phyloP scores from a whole-genome alignment of 176 grass and related monocot species.

The Ensete glaucum region DNA sequence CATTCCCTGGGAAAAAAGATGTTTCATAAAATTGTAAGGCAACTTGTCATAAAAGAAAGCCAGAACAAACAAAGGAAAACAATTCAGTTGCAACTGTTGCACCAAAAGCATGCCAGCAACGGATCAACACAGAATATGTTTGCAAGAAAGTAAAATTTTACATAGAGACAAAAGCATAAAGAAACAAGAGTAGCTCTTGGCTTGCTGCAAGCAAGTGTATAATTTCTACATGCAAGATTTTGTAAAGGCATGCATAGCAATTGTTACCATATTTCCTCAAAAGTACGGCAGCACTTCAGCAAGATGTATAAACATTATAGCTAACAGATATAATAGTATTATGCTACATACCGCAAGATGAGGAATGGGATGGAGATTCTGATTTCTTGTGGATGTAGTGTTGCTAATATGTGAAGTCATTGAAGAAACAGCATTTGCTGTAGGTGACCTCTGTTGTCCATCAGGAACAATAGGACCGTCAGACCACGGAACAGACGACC shows the following conservation, averaged over 20 bases:
- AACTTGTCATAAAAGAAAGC: background rate
- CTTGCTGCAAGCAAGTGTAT: background rate
- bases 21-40: background rate
- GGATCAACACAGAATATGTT: background rate
- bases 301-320: background rate
- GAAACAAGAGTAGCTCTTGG: background rate
- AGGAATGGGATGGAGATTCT: background rate
- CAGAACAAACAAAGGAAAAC: background rate
- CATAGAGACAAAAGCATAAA: background rate
- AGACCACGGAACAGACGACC: constrained; percentile 20
- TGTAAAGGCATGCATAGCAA: background rate
- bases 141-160: background rate
- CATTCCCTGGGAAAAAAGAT: background rate
- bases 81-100: no score
- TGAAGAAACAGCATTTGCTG: constrained; percentile 6
- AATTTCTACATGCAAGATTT: background rate
- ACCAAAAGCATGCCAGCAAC: background rate
- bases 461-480: constrained; percentile 13
- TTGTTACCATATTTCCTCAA: background rate
- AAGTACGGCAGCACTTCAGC: background rate
- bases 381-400: constrained; percentile 5
- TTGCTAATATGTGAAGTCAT: background rate
- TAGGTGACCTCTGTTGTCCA: constrained; percentile 1
- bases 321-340: background rate
- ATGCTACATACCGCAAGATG: background rate